Percentiles rank a stretch among this genome's conserved stretches.
These are phyloP conservation scores for Serendipita vermifera DNA, from an alignment of 768 basidiomycete genomes.

Conservation along the genomic window DNA sequence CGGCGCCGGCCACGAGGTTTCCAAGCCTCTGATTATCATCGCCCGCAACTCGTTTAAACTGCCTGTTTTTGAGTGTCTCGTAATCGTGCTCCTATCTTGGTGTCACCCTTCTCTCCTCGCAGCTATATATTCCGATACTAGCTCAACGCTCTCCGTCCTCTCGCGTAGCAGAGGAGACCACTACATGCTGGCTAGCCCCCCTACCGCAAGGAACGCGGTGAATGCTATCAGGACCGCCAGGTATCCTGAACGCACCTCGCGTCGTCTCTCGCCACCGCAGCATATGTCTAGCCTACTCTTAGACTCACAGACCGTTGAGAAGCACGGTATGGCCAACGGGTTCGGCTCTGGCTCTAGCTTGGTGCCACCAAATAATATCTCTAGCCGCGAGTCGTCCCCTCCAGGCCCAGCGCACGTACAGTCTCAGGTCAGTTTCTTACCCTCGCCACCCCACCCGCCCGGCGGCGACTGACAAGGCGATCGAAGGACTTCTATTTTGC, in stretches of 20 bases:
- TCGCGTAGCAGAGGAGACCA: background rate
- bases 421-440: background rate
- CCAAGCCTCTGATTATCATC: background rate
- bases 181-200: constrained; percentile 3
- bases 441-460: background rate
- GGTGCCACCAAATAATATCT: background rate
- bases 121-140: background rate
- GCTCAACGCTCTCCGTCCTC: constrained; percentile 1
- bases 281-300: background rate
- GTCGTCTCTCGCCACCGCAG: background rate
- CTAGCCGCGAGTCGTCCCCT: constrained; percentile 2
- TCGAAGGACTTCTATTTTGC: constrained; percentile 1
- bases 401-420: background rate
- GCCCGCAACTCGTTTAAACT: constrained; percentile 7
- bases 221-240: background rate
- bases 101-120: background rate
- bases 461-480: background rate
- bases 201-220: background rate
- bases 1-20: background rate
- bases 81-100: background rate
- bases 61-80: background rate
- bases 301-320: background rate
- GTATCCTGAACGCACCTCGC: constrained; percentile 1
- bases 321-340: constrained; percentile 1
- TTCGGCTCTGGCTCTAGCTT: background rate